Conservation (phyloP, 108 stramenopile genomes). For the Conticribra guillardii region DNA sequence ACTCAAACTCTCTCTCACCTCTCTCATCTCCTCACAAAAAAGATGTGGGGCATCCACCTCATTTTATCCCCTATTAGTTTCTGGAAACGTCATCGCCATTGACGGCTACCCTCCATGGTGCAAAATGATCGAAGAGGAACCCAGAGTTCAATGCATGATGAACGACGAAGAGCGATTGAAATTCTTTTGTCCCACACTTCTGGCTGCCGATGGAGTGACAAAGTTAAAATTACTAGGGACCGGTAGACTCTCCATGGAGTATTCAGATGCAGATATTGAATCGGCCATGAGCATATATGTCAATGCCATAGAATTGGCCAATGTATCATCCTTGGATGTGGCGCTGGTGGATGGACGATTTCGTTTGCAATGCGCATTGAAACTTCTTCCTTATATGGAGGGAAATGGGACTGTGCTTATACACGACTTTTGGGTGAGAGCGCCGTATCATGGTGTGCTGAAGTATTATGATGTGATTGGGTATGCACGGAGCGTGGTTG, state of each 20-base stretch:
- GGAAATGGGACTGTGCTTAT: slow-evolving; percentile 6
- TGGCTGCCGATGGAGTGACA: slow-evolving; percentile 12
- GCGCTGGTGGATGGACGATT: slow-evolving; percentile 32
- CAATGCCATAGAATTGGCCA: slow-evolving; percentile 12
- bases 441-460: slow-evolving; percentile 17
- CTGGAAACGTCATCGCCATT: slow-evolving; percentile 18
- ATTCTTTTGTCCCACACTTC: slow-evolving; percentile 13
- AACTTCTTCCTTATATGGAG: slow-evolving; percentile 21
- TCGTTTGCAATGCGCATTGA: slow-evolving; percentile 29
- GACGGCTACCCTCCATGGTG: slow-evolving; percentile 40
- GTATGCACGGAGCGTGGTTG: slow-evolving; percentile 36
- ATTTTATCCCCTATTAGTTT: slow-evolving; percentile 30
- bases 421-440: slow-evolving; percentile 34
- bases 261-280: slow-evolving; percentile 14
- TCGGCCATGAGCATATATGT: slow-evolving; percentile 17
- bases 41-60: slow-evolving; percentile 23
- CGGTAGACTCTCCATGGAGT: slow-evolving; percentile 4
- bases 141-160: slow-evolving; percentile 21
- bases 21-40: too few species aligned
- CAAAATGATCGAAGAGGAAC: slow-evolving; percentile 13
- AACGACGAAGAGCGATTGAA: slow-evolving; percentile 8
- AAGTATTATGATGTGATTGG: slow-evolving; percentile 39
- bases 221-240: neutral
- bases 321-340: slow-evolving; percentile 4
- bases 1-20: too few species aligned